Evolutionary conservation across 1,284 basidiomycete species (phyloP).

Genomic region (Cutaneotrichosporon dermatis): DNA sequence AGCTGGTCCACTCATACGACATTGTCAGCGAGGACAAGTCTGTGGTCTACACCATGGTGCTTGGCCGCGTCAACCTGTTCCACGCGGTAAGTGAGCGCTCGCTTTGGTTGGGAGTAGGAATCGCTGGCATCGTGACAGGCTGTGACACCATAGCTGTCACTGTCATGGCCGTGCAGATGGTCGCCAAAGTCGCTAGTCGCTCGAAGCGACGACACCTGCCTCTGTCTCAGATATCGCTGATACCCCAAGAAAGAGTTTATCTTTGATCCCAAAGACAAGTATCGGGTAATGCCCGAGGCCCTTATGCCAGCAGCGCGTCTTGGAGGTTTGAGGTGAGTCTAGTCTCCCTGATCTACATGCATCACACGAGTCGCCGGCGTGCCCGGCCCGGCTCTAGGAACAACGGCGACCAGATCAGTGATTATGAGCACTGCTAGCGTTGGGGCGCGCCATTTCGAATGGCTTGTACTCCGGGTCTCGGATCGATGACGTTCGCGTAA

Average conservation of each 20-base stretch:
- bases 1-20: slow-evolving; percentile 59
- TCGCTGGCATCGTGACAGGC: too few relatives aligned
- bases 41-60: slow-evolving; percentile 57
- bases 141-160: not conserved
- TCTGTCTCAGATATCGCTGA: not conserved
- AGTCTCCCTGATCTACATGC: too few relatives aligned
- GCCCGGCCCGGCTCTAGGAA: not conserved
- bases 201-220: too few relatives aligned
- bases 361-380: not conserved
- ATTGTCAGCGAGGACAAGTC: slow-evolving; percentile 51
- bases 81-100: slow-evolving; percentile 52
- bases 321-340: slow-evolving; percentile 59
- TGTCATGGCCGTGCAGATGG: not conserved
- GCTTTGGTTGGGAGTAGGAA: too few relatives aligned
- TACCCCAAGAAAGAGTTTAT: slow-evolving; percentile 51
- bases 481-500: not conserved
- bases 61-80: slow-evolving; percentile 62
- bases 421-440: too few relatives aligned
- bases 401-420: too few relatives aligned
- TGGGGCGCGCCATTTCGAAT: not conserved
- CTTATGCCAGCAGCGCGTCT: slow-evolving; percentile 61
- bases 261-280: slow-evolving; percentile 55
- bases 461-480: not conserved
- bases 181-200: not conserved
- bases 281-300: slow-evolving; percentile 48